These are phyloP conservation scores for Talaromyces albobiverticillius DNA, from an alignment of 2,329 filamentous ascomycete genomes.

Conservation along the genomic window DNA sequence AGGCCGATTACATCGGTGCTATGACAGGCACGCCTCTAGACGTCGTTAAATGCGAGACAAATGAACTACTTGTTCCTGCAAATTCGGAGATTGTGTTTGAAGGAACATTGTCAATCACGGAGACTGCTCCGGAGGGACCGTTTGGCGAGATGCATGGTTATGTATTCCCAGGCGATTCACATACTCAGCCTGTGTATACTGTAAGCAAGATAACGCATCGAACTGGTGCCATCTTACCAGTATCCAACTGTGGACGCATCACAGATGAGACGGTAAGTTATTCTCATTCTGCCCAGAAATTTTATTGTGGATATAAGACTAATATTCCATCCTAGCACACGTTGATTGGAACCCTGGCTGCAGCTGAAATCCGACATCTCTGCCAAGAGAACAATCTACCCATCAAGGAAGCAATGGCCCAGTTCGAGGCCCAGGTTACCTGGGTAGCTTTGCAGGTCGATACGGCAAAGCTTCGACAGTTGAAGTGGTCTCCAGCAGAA, in stretches of 20 bases:
- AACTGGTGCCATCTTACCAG: conserved; percentile 47
- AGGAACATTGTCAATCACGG: conserved; percentile 45
- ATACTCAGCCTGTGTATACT: conserved; percentile 39
- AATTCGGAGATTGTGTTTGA: conserved; percentile 53
- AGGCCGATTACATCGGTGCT: conserved; percentile 50
- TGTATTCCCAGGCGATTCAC: conserved; percentile 42
- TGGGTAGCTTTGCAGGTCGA: conserved; percentile 57
- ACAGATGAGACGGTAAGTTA: conserved; percentile 44
- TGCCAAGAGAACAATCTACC: conserved; percentile 40
- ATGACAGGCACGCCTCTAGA: conserved; percentile 46
- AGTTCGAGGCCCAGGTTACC: conserved; percentile 48
- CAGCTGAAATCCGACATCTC: conserved; percentile 42
- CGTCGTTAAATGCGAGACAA: conserved; percentile 54
- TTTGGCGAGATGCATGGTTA: conserved; percentile 51
- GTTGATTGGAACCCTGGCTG: conserved; percentile 42
- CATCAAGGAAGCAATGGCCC: conserved; percentile 44
- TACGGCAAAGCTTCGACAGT: conserved; percentile 53
- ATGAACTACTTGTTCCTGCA: conserved; percentile 48
- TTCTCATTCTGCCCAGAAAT: neutral
- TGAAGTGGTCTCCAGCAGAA: conserved; percentile 48
- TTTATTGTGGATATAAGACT: neutral
- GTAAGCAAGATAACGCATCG: conserved; percentile 51
- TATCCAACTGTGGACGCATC: conserved; percentile 42
- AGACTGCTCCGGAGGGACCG: conserved; percentile 46
- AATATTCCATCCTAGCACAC: conserved; percentile 25